These are phyloP conservation scores for Monilinia fructicola DNA, from an alignment of 2,329 filamentous ascomycete genomes.

Conservation along the genomic window DNA sequence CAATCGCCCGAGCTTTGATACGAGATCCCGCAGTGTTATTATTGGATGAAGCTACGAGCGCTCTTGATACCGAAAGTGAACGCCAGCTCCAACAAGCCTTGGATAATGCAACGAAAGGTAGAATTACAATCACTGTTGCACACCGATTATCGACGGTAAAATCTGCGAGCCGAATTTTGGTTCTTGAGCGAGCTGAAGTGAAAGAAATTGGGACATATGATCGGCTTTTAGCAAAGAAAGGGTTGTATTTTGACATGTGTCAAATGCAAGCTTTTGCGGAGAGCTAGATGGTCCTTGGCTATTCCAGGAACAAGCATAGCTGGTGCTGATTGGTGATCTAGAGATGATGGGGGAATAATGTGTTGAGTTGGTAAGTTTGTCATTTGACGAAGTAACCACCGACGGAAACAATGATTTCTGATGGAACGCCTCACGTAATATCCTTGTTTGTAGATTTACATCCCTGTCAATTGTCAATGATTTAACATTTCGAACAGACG, in stretches of 20 bases:
- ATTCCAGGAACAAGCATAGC: no score
- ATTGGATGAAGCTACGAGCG: not conserved
- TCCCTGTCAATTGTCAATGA: no score
- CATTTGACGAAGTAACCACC: no score
- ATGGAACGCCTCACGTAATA: no score
- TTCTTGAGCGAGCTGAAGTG: not conserved
- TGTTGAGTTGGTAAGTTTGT: no score
- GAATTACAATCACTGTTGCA: conserved; percentile 3
- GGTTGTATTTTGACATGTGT: not conserved
- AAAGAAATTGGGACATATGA: not conserved
- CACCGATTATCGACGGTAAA: not conserved
- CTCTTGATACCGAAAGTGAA: conserved; percentile 3
- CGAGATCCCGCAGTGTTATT: not conserved
- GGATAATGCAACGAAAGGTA: not conserved
- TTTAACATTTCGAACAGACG: no score
- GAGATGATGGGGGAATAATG: no score
- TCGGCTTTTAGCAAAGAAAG: not conserved
- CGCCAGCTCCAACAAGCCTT: not conserved
- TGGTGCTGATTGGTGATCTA: no score
- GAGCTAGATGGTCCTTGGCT: not conserved
- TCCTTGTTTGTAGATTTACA: no score
- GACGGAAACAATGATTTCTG: no score
- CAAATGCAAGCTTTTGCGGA: conserved; percentile 2
- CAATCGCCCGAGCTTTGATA: conserved; percentile 2
- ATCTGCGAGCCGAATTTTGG: not conserved